Percentiles rank a stretch among this genome's conserved stretches.
phyloP scores from a whole-genome alignment of 768 basidiomycete genomes.

The Tylopilus cervinicoccineus region DNA sequence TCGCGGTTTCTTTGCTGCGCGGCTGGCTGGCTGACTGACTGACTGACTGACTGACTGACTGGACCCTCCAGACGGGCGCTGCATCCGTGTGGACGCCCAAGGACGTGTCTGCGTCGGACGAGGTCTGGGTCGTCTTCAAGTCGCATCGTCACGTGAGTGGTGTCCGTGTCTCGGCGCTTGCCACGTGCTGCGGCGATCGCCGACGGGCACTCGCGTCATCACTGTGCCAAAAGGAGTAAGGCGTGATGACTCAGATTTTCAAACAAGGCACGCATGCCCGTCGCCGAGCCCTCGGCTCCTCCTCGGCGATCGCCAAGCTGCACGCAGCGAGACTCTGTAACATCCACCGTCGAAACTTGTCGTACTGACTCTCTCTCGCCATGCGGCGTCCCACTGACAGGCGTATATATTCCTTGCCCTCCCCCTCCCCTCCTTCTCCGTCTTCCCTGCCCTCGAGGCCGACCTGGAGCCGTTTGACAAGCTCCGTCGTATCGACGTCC shows the following conservation, averaged over 20 bases:
- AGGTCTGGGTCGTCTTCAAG: constrained; percentile 54
- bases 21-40: no score
- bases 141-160: constrained; percentile 57
- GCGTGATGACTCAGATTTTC: constrained; percentile 19
- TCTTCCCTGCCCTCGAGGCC: constrained; percentile 54
- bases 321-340: background rate
- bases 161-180: background rate
- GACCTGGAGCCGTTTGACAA: constrained; percentile 62
- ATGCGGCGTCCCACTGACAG: constrained; percentile 31
- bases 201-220: background rate
- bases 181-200: constrained; percentile 7
- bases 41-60: no score
- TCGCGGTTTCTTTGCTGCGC: background rate
- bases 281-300: constrained; percentile 7
- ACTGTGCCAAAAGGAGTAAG: constrained; percentile 3
- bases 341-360: constrained; percentile 9
- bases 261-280: constrained; percentile 17
- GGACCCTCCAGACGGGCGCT: no score
- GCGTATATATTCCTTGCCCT: constrained; percentile 53
- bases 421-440: constrained; percentile 42
- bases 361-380: constrained; percentile 13
- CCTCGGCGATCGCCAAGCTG: constrained; percentile 17
- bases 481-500: constrained; percentile 43
- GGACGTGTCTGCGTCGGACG: constrained; percentile 33
- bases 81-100: constrained; percentile 48